phyloP scores from a whole-genome alignment of 2,329 filamentous ascomycete species.

The Berkeleyomyces rouxiae region DNA sequence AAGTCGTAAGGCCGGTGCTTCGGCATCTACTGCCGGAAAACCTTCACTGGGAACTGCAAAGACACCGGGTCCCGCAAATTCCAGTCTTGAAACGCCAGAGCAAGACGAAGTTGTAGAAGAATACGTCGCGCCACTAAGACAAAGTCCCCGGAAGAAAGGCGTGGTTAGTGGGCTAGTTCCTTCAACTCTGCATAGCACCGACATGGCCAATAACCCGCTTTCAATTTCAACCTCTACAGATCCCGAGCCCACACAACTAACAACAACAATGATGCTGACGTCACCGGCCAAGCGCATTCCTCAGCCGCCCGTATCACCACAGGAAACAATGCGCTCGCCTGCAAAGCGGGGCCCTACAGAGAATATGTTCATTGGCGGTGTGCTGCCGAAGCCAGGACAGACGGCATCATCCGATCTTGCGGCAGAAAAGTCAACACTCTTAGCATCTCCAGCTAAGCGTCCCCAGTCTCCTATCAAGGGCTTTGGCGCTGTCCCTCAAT shows the following conservation, averaged over 20 bases:
- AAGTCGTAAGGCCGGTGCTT: slow-evolving; percentile 5
- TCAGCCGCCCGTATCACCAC: slow-evolving; percentile 31
- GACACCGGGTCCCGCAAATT: slow-evolving; percentile 36
- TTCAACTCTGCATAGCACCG: not conserved
- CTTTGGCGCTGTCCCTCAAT: slow-evolving; percentile 18
- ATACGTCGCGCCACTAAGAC: slow-evolving; percentile 35
- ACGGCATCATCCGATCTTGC: slow-evolving; percentile 15
- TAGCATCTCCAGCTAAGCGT: slow-evolving; percentile 36
- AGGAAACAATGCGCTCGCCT: slow-evolving; percentile 39
- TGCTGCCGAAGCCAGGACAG: slow-evolving; percentile 16
- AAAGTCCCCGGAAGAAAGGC: slow-evolving; percentile 33
- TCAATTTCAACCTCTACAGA: not conserved
- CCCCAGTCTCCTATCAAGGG: slow-evolving; percentile 29
- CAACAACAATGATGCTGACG: slow-evolving; percentile 23
- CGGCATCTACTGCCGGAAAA: slow-evolving; percentile 23
- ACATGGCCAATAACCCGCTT: not conserved
- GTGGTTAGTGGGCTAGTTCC: not conserved
- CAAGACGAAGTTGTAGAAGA: slow-evolving; percentile 39
- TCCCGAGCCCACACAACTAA: not conserved
- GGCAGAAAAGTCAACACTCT: slow-evolving; percentile 25
- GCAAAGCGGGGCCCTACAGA: slow-evolving; percentile 34
- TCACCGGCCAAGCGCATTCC: slow-evolving; percentile 38
- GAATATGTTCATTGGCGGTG: slow-evolving; percentile 15
- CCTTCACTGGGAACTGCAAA: slow-evolving; percentile 48
- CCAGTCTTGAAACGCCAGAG: not conserved